A percentile compares a stretch with the other conserved stretches of the same genome.
These are phyloP conservation scores for Fusarium sterilihyphosum DNA, from an alignment of 2,329 filamentous ascomycete species.

Conservation along the genomic window DNA sequence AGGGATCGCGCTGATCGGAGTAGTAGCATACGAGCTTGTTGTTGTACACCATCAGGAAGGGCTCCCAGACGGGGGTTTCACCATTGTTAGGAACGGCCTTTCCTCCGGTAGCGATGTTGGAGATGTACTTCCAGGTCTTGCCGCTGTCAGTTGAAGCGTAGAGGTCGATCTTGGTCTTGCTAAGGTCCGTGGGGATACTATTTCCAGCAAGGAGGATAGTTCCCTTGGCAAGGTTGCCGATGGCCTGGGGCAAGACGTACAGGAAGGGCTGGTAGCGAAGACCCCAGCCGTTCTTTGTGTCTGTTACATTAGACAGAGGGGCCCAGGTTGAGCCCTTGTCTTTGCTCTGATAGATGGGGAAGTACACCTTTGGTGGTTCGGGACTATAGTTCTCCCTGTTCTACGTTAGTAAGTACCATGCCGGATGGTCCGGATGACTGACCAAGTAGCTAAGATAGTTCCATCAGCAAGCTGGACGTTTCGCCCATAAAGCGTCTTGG, in stretches of 20 bases:
- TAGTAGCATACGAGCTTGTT: constrained; percentile 19
- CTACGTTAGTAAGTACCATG: rapidly evolving
- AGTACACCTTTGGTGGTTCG: constrained; percentile 62
- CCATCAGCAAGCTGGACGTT: background rate
- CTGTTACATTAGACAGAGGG: constrained; percentile 68
- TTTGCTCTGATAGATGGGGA: constrained; percentile 61
- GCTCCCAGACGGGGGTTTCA: constrained; percentile 22
- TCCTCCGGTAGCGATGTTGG: constrained; percentile 18
- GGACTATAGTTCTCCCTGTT: constrained; percentile 64
- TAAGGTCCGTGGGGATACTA: background rate
- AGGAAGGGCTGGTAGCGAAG: constrained; percentile 76
- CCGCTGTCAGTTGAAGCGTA: constrained; percentile 17
- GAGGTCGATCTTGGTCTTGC: constrained; percentile 21
- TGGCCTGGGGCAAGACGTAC: constrained; percentile 66
- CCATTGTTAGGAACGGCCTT: constrained; percentile 3
- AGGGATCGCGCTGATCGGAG: constrained; percentile 12
- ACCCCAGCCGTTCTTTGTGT: constrained; percentile 71
- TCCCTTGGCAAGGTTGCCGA: constrained; percentile 63
- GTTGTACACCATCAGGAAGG: constrained; percentile 18
- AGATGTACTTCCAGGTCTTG: constrained; percentile 18
- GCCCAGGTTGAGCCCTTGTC: constrained; percentile 68
- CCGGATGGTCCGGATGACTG: background rate
- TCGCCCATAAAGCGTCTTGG: background rate
- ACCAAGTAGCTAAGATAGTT: constrained; percentile 3
- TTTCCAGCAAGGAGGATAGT: constrained; percentile 26